These are phyloP conservation scores for Ogataea thermomethanolica DNA, from an alignment of 805 yeast genomes.

Conservation along the genomic window DNA sequence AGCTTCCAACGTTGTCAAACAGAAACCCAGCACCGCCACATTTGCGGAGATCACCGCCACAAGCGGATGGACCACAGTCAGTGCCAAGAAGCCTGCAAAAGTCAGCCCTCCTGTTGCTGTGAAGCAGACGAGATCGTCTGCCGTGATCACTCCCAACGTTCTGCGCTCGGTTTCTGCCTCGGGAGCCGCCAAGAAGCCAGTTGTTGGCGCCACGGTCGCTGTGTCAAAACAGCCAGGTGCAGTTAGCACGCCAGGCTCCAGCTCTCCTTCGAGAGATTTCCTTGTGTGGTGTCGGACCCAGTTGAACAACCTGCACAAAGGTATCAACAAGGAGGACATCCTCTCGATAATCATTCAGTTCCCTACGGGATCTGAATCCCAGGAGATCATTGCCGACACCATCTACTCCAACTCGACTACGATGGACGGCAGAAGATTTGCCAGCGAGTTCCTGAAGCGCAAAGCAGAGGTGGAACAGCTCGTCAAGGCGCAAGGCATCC, in stretches of 20 bases:
- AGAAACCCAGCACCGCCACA: constrained; percentile 22
- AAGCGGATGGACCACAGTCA: constrained; percentile 37
- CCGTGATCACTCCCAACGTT: constrained; percentile 32
- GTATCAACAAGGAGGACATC: constrained; percentile 75
- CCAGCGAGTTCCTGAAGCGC: constrained; percentile 80
- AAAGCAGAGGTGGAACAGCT: constrained; percentile 66
- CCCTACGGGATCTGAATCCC: constrained; percentile 71
- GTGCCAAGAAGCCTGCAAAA: constrained; percentile 37
- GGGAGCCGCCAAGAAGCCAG: constrained; percentile 16
- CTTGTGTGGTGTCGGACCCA: constrained; percentile 69
- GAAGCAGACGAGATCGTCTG: constrained; percentile 18
- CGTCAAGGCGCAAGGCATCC: constrained; percentile 40
- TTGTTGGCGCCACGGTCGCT: constrained; percentile 6
- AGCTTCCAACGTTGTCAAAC: constrained; percentile 28
- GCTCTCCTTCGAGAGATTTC: constrained; percentile 55
- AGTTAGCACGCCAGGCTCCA: not conserved
- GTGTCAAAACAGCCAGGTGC: constrained; percentile 2
- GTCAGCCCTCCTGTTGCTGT: constrained; percentile 14
- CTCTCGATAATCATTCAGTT: constrained; percentile 75
- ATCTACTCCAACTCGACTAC: constrained; percentile 83
- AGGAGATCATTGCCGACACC: constrained; percentile 87
- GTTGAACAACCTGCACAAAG: constrained; percentile 63
- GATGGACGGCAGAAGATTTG: constrained; percentile 93
- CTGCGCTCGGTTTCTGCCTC: constrained; percentile 37
- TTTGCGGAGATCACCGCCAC: constrained; percentile 26